These are phyloP conservation scores for Leishmania arabica DNA, from an alignment of 208 protist species.

Conservation along the genomic window DNA sequence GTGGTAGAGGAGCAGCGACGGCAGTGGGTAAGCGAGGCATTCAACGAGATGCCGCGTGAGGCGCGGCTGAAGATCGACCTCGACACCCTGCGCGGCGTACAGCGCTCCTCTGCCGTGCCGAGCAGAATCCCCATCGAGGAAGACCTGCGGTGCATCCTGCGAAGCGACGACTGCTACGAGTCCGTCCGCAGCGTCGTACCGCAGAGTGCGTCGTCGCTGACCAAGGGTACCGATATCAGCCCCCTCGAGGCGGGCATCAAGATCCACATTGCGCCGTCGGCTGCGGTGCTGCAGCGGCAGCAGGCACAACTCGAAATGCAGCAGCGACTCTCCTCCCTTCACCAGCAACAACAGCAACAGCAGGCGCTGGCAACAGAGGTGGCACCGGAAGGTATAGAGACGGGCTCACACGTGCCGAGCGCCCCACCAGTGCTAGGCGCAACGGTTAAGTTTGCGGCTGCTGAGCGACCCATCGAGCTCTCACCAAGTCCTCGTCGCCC, in stretches of 20 bases:
- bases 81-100: conserved; percentile 46
- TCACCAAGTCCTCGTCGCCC: conserved; percentile 33
- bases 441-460: background rate
- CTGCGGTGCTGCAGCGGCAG: conserved; percentile 51
- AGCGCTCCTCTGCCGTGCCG: conserved; percentile 44
- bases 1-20: conserved; percentile 73
- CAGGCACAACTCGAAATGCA: conserved; percentile 40
- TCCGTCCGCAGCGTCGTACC: conserved; percentile 75
- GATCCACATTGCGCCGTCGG: conserved; percentile 83
- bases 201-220: conserved; percentile 77
- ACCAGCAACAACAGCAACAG: conserved; percentile 23
- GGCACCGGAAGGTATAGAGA: background rate
- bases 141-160: conserved; percentile 66
- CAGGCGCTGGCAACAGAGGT: background rate
- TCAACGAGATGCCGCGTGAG: conserved; percentile 32
- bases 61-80: conserved; percentile 44
- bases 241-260: conserved; percentile 84
- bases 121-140: conserved; percentile 72
- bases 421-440: background rate
- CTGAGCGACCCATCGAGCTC: background rate
- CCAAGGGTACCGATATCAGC: conserved; percentile 79
- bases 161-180: conserved; percentile 67
- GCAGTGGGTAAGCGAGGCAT: conserved; percentile 77
- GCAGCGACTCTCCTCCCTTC: conserved; percentile 17
- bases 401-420: background rate